Percentiles rank a stretch among this genome's conserved stretches.
Evolutionary conservation across 2,329 filamentous ascomycete genomes (phyloP).

Genomic region (Phialophora macrospora): DNA sequence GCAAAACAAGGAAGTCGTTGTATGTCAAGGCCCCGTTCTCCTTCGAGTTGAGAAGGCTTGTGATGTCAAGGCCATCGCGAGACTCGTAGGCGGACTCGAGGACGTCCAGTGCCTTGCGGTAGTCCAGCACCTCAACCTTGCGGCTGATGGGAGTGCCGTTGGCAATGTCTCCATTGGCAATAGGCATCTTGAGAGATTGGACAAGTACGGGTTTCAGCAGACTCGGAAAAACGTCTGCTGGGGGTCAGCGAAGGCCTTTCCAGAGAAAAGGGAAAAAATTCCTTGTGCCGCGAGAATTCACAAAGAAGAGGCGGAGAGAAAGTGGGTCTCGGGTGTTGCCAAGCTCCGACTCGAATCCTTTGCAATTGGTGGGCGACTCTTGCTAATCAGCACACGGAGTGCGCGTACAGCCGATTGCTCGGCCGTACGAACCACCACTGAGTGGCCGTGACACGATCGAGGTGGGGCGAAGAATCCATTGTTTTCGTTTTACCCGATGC

Average conservation of each 20-base stretch:
- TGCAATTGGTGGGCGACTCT: not conserved
- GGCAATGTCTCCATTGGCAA: constrained; percentile 67
- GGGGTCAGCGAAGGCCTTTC: constrained; percentile 33
- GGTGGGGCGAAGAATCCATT: not conserved
- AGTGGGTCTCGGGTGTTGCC: not conserved
- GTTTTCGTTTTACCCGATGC: not conserved
- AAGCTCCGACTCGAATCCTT: not conserved
- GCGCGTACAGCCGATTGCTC: not conserved
- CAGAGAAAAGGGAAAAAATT: constrained; percentile 36
- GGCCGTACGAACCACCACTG: not conserved
- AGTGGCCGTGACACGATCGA: not conserved
- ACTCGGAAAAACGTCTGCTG: constrained; percentile 33
- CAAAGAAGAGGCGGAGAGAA: not conserved
- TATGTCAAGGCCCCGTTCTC: constrained; percentile 94
- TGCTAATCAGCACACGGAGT: not conserved
- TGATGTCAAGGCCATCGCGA: constrained; percentile 83
- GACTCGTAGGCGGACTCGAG: constrained; percentile 72
- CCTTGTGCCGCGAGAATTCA: constrained; percentile 14
- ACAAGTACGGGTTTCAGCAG: constrained; percentile 38
- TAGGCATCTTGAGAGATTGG: constrained; percentile 65
- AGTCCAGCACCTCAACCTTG: constrained; percentile 68
- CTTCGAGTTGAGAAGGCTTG: constrained; percentile 87
- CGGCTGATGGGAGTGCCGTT: constrained; percentile 54
- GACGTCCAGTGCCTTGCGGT: constrained; percentile 75
- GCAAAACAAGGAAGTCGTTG: constrained; percentile 97